Percentiles rank a stretch among this genome's conserved stretches.
Conservation (phyloP, 805 yeast species). For the Wickerhamiella qilinensis region DNA sequence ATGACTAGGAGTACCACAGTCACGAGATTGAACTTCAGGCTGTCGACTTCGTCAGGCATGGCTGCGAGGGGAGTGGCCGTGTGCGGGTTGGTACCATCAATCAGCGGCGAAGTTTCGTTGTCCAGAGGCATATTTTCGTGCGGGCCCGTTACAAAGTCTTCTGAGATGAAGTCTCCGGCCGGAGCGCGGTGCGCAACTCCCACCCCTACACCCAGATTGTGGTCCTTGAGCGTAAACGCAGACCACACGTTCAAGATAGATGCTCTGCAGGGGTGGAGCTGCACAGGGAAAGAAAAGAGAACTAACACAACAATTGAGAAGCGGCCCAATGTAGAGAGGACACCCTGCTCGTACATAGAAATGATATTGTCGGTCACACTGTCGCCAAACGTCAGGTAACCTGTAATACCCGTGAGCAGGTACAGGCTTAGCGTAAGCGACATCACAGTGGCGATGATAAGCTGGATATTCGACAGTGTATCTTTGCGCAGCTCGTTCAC, state of each 20-base stretch:
- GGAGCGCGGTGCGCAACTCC: background rate
- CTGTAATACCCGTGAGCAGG: constrained; percentile 58
- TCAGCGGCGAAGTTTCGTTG: constrained; percentile 4
- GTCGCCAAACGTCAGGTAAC: constrained; percentile 79
- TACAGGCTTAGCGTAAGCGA: constrained; percentile 46
- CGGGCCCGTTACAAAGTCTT: background rate
- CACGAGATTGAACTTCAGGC: constrained; percentile 21
- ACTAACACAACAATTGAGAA: constrained; percentile 69
- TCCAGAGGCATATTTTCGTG: background rate
- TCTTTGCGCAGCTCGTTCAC: constrained; percentile 60
- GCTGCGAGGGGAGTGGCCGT: constrained; percentile 5
- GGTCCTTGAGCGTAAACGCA: constrained; percentile 14
- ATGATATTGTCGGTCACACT: constrained; percentile 66
- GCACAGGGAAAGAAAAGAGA: constrained; percentile 71
- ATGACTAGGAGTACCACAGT: constrained; percentile 31
- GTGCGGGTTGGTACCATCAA: background rate
- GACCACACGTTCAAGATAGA: constrained; percentile 59
- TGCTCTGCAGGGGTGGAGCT: constrained; percentile 79
- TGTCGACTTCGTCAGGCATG: constrained; percentile 7
- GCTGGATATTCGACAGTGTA: constrained; percentile 30
- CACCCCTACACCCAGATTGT: background rate
- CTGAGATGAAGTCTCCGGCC: background rate
- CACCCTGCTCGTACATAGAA: constrained; percentile 49
- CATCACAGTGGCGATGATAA: constrained; percentile 38
- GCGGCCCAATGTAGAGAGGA: constrained; percentile 63